phyloP scores from a whole-genome alignment of 2,329 filamentous ascomycete genomes.

The Claviceps quebecensis region DNA sequence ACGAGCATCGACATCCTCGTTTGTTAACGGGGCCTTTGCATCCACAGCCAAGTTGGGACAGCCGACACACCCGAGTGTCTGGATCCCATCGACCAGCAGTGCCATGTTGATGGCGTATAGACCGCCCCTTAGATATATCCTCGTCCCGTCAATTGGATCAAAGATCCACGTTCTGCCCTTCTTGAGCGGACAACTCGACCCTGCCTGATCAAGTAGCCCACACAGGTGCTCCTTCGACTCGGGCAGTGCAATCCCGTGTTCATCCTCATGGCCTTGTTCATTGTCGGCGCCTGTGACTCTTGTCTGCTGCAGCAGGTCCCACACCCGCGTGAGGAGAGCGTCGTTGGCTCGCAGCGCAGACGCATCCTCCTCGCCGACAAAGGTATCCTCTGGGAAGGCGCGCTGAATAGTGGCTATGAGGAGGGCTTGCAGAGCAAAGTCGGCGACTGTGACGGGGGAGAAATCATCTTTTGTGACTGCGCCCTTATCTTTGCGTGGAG shows the following conservation, averaged over 20 bases:
- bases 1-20: conserved; percentile 29
- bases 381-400: conserved; percentile 35
- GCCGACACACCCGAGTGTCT: conserved; percentile 35
- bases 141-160: conserved; percentile 47
- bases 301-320: conserved; percentile 25
- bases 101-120: conserved; percentile 45
- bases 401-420: conserved; percentile 34
- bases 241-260: conserved; percentile 17
- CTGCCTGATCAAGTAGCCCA: conserved; percentile 38
- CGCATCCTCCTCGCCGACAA: conserved; percentile 44
- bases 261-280: conserved; percentile 1
- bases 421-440: conserved; percentile 45
- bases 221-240: conserved; percentile 31
- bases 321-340: conserved; percentile 31
- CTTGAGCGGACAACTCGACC: conserved; percentile 22
- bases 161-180: conserved; percentile 40
- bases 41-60: conserved; percentile 31
- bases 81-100: conserved; percentile 34
- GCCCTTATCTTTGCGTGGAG: conserved; percentile 30
- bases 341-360: conserved; percentile 29
- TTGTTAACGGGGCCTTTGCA: conserved; percentile 24
- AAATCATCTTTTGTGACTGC: conserved; percentile 39
- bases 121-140: conserved; percentile 38
- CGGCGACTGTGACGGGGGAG: conserved; percentile 43
- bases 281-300: conserved; percentile 13